Evolutionary conservation across 768 basidiomycete species (phyloP), one percentile per base, ranked within the genome.

Genomic region (Suillus cothurnatus): DNA sequence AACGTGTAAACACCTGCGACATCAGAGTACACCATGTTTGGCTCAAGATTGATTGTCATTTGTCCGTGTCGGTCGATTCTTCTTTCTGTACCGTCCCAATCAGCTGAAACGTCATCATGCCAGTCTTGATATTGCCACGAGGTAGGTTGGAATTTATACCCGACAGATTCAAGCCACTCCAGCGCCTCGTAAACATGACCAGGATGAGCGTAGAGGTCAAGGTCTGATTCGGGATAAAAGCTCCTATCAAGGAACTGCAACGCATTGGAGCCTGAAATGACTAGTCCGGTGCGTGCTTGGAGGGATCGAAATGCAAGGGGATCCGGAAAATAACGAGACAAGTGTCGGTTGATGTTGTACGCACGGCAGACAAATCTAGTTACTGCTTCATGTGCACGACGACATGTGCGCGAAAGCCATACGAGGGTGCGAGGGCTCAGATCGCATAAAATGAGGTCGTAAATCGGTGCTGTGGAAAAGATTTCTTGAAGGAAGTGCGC

Each of bases 261-360:
- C 0, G 84, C 85, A 34, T 74, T 76, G 0, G 86, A 86, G 17
- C 86, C 86, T 4, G 86, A 87, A 26, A 87, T 81, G 31, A 87
- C 68, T 0, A 80, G 79, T 53, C 78, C 80, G 0, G 82, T 84
- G 21, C 63, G 68, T 0, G 76, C 78, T 68, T 84, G 85, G 4
- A 85, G 72, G 8, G 66, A 70, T 15, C 85, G 79, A 63, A 86
- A 86, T 3, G 71, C 71, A 19, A 72, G n/a, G 14, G 78, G 77
- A 32, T 77, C 64, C 6, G 66, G 52, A 66, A 85, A 82, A 63
- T 76, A 83, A 8, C 72, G 71, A 8, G 67, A 69, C 26, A 83
- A 73, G 53, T 76, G 77, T 32, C 64, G 67, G 62, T 81, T 75
- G 66, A 82, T 68, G 64, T 78, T 76, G 73, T 72, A 81, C 0